Conservation (phyloP, 2,329 filamentous ascomycete species). For the Colletotrichum brevisporum region DNA sequence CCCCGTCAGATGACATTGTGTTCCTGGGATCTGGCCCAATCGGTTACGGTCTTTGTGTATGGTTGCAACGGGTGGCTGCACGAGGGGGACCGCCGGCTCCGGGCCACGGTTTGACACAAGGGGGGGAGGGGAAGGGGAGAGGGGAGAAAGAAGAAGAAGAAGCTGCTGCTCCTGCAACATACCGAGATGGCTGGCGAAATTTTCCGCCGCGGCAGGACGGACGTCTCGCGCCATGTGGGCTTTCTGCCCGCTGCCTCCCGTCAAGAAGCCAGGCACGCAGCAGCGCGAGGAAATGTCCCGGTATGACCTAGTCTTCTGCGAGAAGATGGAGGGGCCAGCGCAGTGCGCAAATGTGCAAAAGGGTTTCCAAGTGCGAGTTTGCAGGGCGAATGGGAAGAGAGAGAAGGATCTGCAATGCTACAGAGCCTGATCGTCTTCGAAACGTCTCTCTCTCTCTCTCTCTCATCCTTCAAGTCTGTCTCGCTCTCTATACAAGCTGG, state of each 20-base stretch:
- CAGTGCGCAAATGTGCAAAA: background rate
- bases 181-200: conserved; percentile 35
- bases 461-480: background rate
- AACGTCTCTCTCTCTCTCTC: conserved; percentile 12
- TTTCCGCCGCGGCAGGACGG: conserved; percentile 27
- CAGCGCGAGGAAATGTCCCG: conserved; percentile 22
- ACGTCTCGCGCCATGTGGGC: conserved; percentile 36
- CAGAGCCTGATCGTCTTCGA: conserved; percentile 32
- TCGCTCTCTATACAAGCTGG: background rate
- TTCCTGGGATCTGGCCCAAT: conserved; percentile 33
- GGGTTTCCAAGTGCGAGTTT: no score
- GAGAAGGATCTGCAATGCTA: conserved; percentile 28
- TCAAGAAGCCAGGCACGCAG: conserved; percentile 26
- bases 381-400: no score
- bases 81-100: conserved; percentile 24
- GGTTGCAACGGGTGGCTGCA: conserved; percentile 28
- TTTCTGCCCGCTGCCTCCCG: conserved; percentile 25
- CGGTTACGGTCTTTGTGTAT: conserved; percentile 26
- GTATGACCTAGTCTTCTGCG: background rate
- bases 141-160: background rate
- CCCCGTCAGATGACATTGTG: conserved; percentile 37
- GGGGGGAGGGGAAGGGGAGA: no score
- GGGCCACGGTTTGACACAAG: conserved; percentile 20
- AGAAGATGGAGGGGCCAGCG: background rate
- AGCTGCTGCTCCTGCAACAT: conserved; percentile 9